These are phyloP conservation scores for Heliamphora pulchella DNA, from an alignment of 179 eudicot genomes.

Conservation along the genomic window DNA sequence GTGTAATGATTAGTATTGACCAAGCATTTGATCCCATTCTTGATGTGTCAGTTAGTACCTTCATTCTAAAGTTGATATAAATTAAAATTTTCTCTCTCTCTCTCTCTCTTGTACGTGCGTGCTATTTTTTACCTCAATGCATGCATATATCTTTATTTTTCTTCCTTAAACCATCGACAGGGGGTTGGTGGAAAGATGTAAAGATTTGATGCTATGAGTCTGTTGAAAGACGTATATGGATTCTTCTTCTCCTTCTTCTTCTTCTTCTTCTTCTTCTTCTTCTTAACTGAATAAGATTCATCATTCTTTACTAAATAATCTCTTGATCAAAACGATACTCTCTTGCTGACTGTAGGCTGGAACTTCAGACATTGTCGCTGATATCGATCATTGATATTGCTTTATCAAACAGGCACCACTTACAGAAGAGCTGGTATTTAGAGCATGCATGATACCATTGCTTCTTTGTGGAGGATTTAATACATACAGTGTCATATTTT, in stretches of 20 bases:
- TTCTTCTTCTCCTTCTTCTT: too few species aligned
- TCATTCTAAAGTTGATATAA: neutral
- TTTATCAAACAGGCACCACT: constrained; percentile 67
- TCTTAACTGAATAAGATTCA: neutral
- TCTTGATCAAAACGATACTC: neutral
- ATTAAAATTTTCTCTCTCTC: too few species aligned
- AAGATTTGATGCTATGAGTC: neutral
- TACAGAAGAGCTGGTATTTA: constrained; percentile 90
- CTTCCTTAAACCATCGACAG: constrained; percentile 4
- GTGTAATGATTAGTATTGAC: neutral
- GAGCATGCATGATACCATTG: constrained; percentile 96
- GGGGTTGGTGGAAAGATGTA: neutral
- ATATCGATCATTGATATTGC: constrained; percentile 17
- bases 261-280: too few species aligned
- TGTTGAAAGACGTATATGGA: neutral
- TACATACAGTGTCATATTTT: constrained; percentile 49
- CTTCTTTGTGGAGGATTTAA: constrained; percentile 86
- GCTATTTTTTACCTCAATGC: neutral
- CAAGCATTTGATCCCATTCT: neutral
- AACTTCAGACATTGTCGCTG: neutral
- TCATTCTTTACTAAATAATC: neutral
- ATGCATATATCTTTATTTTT: neutral
- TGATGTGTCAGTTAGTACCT: neutral
- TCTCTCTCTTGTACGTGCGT: too few species aligned
- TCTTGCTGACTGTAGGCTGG: constrained; percentile 1